Conservation (phyloP, 2,329 filamentous ascomycete species). For the Colletotrichum sp. region DNA sequence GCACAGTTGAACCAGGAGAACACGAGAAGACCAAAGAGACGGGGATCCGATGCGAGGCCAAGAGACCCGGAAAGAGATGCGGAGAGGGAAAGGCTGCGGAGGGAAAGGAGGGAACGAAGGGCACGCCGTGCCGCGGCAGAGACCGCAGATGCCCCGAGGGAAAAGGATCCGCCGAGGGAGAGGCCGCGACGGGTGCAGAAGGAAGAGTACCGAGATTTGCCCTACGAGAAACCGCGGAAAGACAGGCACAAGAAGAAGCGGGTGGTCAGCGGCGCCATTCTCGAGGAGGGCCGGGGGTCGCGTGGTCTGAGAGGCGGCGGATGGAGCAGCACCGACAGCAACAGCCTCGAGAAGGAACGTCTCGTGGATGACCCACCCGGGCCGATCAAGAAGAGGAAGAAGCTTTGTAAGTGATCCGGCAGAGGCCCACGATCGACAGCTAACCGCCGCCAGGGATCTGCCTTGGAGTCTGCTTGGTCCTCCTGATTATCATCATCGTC, state of each 20-base stretch:
- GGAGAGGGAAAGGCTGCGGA: conserved; percentile 35
- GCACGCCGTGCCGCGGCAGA: conserved; percentile 5
- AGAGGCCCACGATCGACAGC: conserved; percentile 20
- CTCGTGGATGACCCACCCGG: conserved; percentile 46
- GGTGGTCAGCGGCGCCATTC: conserved; percentile 72
- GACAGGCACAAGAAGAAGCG: conserved; percentile 57
- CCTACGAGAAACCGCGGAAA: conserved; percentile 37
- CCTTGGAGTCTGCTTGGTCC: conserved; percentile 54
- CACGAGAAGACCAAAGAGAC: conserved; percentile 44
- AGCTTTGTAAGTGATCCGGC: conserved; percentile 59
- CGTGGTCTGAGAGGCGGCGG: conserved; percentile 49
- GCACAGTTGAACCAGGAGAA: conserved; percentile 71
- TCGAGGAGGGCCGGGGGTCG: conserved; percentile 67
- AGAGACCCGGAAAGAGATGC: conserved; percentile 30
- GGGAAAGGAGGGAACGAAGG: conserved; percentile 25
- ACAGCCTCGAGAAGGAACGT: conserved; percentile 57
- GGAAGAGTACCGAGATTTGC: conserved; percentile 29
- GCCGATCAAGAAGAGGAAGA: conserved; percentile 60
- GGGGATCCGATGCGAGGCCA: conserved; percentile 28
- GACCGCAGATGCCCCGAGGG: not conserved
- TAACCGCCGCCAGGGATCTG: conserved; percentile 56
- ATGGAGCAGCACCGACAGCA: conserved; percentile 45
- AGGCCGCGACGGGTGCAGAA: conserved; percentile 19
- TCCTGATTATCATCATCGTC: conserved; percentile 71
- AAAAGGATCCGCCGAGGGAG: not conserved